phyloP scores from a whole-genome alignment of 2,329 filamentous ascomycete genomes.

The Emmonsiellopsis sp. region DNA sequence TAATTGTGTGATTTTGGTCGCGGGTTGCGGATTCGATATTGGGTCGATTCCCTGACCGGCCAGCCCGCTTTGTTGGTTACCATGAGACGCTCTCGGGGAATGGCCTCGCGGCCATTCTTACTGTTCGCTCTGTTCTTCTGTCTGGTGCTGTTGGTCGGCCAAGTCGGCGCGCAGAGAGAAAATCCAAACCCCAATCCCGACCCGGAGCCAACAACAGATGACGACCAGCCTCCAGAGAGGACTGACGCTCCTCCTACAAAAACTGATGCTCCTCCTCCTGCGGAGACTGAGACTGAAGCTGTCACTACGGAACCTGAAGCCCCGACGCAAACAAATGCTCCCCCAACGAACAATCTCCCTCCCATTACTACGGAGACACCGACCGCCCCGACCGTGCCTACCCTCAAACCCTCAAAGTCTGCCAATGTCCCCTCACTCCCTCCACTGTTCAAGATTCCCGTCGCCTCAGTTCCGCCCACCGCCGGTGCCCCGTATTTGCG shows the following conservation, averaged over 20 bases:
- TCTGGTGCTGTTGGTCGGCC: slow-evolving; percentile 10
- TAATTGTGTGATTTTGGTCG: too few relatives aligned
- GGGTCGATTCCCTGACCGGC: not conserved
- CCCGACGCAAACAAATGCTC: not conserved
- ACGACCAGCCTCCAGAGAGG: not conserved
- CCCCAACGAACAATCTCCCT: not conserved
- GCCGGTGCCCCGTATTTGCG: slow-evolving; percentile 85
- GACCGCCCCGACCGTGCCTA: not conserved
- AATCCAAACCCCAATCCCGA: not conserved
- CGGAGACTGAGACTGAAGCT: not conserved
- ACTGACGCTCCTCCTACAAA: not conserved
- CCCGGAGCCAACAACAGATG: not conserved
- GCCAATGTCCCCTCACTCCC: slow-evolving; percentile 44
- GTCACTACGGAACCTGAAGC: not conserved
- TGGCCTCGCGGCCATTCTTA: slow-evolving; percentile 7
- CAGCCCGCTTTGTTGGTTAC: not conserved
- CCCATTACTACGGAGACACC: not conserved
- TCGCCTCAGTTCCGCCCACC: slow-evolving; percentile 72
- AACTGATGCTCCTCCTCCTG: not conserved
- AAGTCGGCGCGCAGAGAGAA: slow-evolving; percentile 11
- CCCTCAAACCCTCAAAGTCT: not conserved
- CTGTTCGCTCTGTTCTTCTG: slow-evolving; percentile 14
- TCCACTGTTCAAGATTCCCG: slow-evolving; percentile 55
- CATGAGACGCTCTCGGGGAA: slow-evolving; percentile 7
- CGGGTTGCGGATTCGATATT: not conserved